Evolutionary conservation across 306 rosid species (phyloP), one percentile per base, ranked within the genome.

Genomic region (Gillenia trifoliata): DNA sequence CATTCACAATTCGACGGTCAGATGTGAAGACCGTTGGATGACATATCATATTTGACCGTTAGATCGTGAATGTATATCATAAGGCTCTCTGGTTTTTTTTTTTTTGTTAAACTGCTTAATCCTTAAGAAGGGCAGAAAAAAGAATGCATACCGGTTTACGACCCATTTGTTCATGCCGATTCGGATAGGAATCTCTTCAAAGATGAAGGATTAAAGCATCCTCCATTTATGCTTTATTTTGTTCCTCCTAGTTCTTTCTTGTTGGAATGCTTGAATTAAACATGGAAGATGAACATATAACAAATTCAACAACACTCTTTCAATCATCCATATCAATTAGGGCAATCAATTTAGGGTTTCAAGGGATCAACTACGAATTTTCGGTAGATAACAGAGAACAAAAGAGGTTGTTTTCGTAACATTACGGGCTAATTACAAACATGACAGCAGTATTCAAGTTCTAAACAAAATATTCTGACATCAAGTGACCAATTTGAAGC

Each of bases 391-490:
- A 25, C 33, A 25, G 22, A 12, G n/a, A 13, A 15, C 54, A 41
- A 33, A 7, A 40, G 11, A 66, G 12, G 22, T 41, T 22, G 55
- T 11, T 13, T 41, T 40, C 3, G 6, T 15, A 45, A 68, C 68
- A 41, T 50, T 28, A 34, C 0, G 47, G 68, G 16, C 47, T 64
- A 20, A 31, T 34, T 31, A 64, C 28, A 33, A 31, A 33, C 12
- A 49, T 20, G 43, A 71, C 31, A 25, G 54, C 66, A 36, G 66
- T 13, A 12, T 34, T 17, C 34, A 16, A 20, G 47, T 71, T 74
- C 76, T 28, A 26, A 68, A 54, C 79, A 84, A 80, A 80, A 80
- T 64, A 75, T 65, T 79, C 40, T 30, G 41, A 26, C 38, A 49
- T 66, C 69, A 80, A 61, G 66, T 73, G 66, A 81, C 77, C 61